A percentile compares a stretch with the other conserved stretches of the same genome.
phyloP scores from a whole-genome alignment of 2,329 filamentous ascomycete genomes.

The Alternaria alternata region DNA sequence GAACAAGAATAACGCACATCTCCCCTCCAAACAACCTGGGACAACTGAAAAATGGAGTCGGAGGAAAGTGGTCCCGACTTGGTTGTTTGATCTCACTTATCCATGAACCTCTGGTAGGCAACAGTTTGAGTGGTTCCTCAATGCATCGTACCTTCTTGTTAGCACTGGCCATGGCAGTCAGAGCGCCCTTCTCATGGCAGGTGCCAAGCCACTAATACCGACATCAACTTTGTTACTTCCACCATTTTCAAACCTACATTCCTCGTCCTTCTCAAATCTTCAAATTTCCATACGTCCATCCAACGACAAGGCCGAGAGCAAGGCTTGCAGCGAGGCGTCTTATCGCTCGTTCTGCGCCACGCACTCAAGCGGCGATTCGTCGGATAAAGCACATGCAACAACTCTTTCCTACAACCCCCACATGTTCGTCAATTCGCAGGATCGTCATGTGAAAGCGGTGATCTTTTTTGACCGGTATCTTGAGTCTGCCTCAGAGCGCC shows the following conservation, averaged over 20 bases:
- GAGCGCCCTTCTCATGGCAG: neutral
- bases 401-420: neutral
- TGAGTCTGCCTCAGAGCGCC: neutral
- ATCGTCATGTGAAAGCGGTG: neutral
- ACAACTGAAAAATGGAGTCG: too few species aligned
- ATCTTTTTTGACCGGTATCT: neutral
- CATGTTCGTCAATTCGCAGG: too few species aligned
- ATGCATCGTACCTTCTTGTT: too few species aligned
- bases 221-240: rapidly evolving
- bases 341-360: neutral
- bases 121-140: too few species aligned
- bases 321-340: neutral
- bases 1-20: too few species aligned
- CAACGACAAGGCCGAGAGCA: neutral
- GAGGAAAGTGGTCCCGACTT: too few species aligned
- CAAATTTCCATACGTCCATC: too few species aligned
- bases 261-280: neutral
- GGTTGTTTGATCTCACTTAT: too few species aligned
- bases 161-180: neutral
- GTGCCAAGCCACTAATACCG: neutral
- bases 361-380: neutral
- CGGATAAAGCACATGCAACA: neutral
- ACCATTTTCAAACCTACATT: neutral
- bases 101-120: too few species aligned
- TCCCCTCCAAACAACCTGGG: too few species aligned